Evolutionary conservation across 2,329 filamentous ascomycete species (phyloP).

Genomic region (Neonectria magnoliae): DNA sequence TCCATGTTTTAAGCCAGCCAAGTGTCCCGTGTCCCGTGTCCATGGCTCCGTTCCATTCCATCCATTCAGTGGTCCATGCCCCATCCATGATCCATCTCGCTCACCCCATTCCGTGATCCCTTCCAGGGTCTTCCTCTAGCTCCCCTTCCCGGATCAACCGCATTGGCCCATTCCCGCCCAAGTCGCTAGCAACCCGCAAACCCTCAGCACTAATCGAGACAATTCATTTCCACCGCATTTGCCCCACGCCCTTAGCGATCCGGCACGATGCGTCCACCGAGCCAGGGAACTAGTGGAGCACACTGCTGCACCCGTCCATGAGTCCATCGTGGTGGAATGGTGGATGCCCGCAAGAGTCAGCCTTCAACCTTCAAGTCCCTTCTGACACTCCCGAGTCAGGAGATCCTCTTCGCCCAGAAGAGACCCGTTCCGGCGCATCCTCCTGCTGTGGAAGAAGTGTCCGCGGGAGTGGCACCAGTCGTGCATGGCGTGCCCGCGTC

Average conservation of each 20-base stretch:
- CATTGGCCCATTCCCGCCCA: not conserved
- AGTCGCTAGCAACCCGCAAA: not conserved
- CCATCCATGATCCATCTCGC: not conserved
- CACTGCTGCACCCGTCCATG: not conserved
- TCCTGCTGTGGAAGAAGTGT: not conserved
- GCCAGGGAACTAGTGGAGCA: slow-evolving; percentile 10
- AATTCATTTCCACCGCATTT: slow-evolving; percentile 16
- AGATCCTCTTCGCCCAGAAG: slow-evolving; percentile 1
- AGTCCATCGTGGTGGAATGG: not conserved
- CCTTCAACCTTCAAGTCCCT: not conserved
- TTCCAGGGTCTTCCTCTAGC: not conserved
- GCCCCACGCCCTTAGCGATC: slow-evolving; percentile 22
- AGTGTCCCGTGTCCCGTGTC: not conserved
- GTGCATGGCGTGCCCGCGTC: not conserved
- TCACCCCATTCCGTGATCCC: not conserved
- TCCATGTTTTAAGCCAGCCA: not conserved
- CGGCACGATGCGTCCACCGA: slow-evolving; percentile 23
- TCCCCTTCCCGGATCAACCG: not conserved
- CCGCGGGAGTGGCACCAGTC: not conserved
- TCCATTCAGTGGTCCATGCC: not conserved
- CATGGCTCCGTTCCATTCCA: not conserved
- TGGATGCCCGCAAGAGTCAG: not conserved
- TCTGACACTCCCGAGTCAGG: not conserved
- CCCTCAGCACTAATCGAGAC: slow-evolving; percentile 3
- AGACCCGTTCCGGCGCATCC: not conserved